These are phyloP conservation scores for Botrytis medusae DNA, from an alignment of 2,329 filamentous ascomycete genomes.

Conservation along the genomic window DNA sequence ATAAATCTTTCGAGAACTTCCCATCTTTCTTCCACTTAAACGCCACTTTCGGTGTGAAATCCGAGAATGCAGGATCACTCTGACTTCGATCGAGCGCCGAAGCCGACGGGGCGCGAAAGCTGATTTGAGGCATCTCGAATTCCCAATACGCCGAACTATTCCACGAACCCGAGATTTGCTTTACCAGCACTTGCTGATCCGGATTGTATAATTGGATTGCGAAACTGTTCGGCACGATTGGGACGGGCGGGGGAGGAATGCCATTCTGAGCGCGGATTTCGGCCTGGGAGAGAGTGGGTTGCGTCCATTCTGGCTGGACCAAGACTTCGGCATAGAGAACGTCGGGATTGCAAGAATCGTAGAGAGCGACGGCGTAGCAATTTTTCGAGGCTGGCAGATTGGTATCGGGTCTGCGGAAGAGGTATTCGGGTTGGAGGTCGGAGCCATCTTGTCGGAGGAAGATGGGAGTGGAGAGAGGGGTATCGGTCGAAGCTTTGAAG, in stretches of 20 bases:
- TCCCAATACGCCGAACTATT: conserved; percentile 81
- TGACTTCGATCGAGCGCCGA: conserved; percentile 76
- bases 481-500: conserved; percentile 51
- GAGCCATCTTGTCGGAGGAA: conserved; percentile 70
- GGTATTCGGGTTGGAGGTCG: conserved; percentile 76
- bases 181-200: conserved; percentile 75
- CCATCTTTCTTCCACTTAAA: conserved; percentile 92
- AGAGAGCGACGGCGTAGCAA: conserved; percentile 82
- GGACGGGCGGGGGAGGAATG: conserved; percentile 62
- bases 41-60: conserved; percentile 69
- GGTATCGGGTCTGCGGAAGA: conserved; percentile 75
- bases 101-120: conserved; percentile 76
- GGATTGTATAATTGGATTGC: conserved; percentile 91
- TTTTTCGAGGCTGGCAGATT: conserved; percentile 68
- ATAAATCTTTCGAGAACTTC: conserved; percentile 81
- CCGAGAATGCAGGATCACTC: conserved; percentile 54
- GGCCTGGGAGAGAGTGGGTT: conserved; percentile 77
- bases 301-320: conserved; percentile 80
- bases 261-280: conserved; percentile 73
- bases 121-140: conserved; percentile 85
- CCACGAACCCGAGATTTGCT: conserved; percentile 73
- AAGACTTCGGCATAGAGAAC: conserved; percentile 86
- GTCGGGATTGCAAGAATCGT: conserved; percentile 76
- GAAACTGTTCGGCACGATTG: conserved; percentile 75
- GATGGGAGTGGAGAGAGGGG: conserved; percentile 55